Base-by-base conservation (phyloP, 2,329 filamentous ascomycete species). In the Neurospora sp. region DNA sequence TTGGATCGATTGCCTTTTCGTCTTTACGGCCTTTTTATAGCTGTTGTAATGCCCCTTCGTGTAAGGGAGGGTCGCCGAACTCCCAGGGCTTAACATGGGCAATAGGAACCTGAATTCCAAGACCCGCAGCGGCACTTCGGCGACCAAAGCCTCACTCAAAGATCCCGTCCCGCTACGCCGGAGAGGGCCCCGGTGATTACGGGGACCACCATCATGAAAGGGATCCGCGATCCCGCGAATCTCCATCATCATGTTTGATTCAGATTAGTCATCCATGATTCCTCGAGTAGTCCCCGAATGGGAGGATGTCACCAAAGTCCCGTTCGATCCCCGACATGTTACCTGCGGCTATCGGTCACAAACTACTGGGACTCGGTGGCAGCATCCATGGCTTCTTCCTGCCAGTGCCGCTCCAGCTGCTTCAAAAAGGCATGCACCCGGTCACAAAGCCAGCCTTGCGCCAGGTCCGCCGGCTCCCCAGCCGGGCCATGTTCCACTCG, bases 381-480 rank as follows among this genome's bases (percentile, higher is more conserved):
- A 62, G 52, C 52, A 17, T 36, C 12, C 15, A 62, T 36, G 28
- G 15, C 28, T 62, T 62, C 52, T 33, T 62, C 15, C 28, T 17
- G 52, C 28, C 52, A 17, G 12, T 37, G 19, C 67, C 33, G n/a
- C 28, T 74, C 71, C 37, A 80, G 38, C 19, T 70, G 72, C 66
- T 74, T 74, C 41, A 88, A 74, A 73, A 88, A 88, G 69, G 80
- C 75, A 2, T 79, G 76, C 0, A 88, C 82, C 17, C 81, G 81
- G 39, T 81, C 78, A 2, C 80, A 82, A 68, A 88, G 78, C 85
- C 85, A 88, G 39, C 80, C 74, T 72, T 83, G 82, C 0, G 85
- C 80, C 36, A 80, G 80, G 0, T 36, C 15, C 23, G 52, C 52
- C 28, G 23, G 28, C 52, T 62, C 52, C 23, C 52, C 52, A 62